These are phyloP conservation scores for Epithemia pelagica DNA, from an alignment of 108 stramenopile species.

Conservation along the genomic window DNA sequence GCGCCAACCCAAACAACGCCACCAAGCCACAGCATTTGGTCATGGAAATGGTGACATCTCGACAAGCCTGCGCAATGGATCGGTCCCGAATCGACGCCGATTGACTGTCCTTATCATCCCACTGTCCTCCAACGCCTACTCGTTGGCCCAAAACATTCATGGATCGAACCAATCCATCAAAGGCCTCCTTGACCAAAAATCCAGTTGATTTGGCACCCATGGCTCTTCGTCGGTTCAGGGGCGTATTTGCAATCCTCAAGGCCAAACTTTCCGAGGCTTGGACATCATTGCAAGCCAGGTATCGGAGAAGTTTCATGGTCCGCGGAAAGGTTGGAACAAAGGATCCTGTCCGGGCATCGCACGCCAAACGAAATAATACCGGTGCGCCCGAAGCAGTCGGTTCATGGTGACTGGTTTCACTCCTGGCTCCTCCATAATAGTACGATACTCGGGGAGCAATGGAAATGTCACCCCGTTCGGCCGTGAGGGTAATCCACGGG, in stretches of 20 bases:
- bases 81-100: conserved; percentile 57
- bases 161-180: conserved; percentile 69
- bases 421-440: conserved; percentile 18
- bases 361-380: conserved; percentile 69
- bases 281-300: conserved; percentile 67
- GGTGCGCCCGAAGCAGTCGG: conserved; percentile 21
- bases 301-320: conserved; percentile 44
- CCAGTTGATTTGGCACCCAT: conserved; percentile 45
- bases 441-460: conserved; percentile 68
- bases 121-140: conserved; percentile 73
- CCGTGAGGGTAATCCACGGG: conserved; percentile 61
- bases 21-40: conserved; percentile 74
- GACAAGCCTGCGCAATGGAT: conserved; percentile 59
- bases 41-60: conserved; percentile 60
- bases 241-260: conserved; percentile 47
- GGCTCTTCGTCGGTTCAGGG: conserved; percentile 21
- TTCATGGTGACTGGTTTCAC: background rate
- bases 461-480: conserved; percentile 49
- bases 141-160: conserved; percentile 79
- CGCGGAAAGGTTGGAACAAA: conserved; percentile 68
- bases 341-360: conserved; percentile 73
- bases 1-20: conserved; percentile 66
- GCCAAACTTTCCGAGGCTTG: conserved; percentile 52
- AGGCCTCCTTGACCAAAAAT: conserved; percentile 63
- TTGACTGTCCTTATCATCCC: conserved; percentile 67